Conservation (phyloP, 1,139 yeast species). For the Ashbya aceris region DNA sequence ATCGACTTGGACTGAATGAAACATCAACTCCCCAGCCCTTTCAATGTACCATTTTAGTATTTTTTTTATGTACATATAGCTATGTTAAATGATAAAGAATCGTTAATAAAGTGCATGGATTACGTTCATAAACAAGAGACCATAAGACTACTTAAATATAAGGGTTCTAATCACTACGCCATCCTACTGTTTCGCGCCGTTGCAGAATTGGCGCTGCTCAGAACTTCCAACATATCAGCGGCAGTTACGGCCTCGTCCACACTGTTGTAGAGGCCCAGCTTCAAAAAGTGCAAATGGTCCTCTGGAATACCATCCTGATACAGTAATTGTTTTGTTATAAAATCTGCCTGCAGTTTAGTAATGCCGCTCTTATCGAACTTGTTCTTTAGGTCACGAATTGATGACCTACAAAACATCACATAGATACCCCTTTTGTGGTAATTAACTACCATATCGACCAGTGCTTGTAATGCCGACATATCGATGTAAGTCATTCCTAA, state of each 20-base stretch:
- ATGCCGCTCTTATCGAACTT: conserved; percentile 1
- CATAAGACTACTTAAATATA: too few relatives aligned
- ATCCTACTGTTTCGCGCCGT: too few relatives aligned
- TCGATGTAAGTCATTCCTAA: conserved; percentile 84
- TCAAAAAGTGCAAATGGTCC: not conserved
- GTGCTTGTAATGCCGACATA: conserved; percentile 76
- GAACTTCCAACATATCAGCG: not conserved
- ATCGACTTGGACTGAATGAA: conserved; percentile 19
- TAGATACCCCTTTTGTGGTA: conserved; percentile 49
- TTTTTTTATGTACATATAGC: conserved; percentile 2
- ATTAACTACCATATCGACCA: conserved; percentile 48
- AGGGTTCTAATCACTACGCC: too few relatives aligned
- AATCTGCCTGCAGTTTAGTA: not conserved
- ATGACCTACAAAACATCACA: conserved; percentile 50
- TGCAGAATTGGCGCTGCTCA: not conserved
- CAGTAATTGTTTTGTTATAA: not conserved
- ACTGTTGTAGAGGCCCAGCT: not conserved
- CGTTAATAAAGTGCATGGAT: too few relatives aligned
- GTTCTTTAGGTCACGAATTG: not conserved
- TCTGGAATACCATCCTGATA: not conserved
- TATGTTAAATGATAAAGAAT: conserved; percentile 3
- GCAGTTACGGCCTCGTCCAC: conserved; percentile 1
- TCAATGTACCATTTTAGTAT: not conserved
- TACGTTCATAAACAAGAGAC: too few relatives aligned
- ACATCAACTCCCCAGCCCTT: not conserved